These are phyloP conservation scores for Scedosporium apiospermum DNA, from an alignment of 2,329 filamentous ascomycete genomes.

Conservation along the genomic window DNA sequence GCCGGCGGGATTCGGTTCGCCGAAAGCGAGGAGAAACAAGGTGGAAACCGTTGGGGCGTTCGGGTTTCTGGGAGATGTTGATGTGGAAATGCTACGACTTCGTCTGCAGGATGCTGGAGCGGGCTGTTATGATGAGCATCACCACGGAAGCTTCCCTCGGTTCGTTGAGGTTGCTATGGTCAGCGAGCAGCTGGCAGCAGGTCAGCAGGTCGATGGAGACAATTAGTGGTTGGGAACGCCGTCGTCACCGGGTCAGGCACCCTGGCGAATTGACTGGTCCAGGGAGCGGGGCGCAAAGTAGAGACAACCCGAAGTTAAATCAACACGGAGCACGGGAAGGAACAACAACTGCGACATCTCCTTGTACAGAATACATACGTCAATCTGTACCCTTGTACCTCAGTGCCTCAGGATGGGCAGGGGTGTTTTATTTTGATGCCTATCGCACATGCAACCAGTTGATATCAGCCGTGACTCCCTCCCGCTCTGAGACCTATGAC, in stretches of 20 bases:
- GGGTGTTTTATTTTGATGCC: not conserved
- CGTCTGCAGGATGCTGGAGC: not conserved
- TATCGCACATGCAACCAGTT: not conserved
- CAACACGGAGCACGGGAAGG: no score
- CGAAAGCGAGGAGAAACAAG: no score
- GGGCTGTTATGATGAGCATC: not conserved
- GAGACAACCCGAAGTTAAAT: no score
- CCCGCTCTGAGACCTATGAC: not conserved
- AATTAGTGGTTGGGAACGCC: not conserved
- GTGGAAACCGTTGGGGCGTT: not conserved
- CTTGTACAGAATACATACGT: no score
- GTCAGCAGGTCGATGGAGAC: no score
- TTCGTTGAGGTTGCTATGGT: no score
- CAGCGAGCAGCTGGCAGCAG: no score
- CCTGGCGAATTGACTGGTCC: not conserved
- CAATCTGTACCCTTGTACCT: not conserved
- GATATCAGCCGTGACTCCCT: not conserved
- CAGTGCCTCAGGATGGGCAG: no score
- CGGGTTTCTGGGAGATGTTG: not conserved
- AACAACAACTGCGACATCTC: no score
- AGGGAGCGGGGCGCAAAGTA: not conserved
- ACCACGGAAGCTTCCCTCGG: no score
- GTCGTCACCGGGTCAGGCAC: slow-evolving; percentile 3
- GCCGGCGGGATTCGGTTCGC: no score
- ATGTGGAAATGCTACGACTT: not conserved